Base-by-base conservation (phyloP, 495 filamentous ascomycete genomes). In the Entonaema liquescens region DNA sequence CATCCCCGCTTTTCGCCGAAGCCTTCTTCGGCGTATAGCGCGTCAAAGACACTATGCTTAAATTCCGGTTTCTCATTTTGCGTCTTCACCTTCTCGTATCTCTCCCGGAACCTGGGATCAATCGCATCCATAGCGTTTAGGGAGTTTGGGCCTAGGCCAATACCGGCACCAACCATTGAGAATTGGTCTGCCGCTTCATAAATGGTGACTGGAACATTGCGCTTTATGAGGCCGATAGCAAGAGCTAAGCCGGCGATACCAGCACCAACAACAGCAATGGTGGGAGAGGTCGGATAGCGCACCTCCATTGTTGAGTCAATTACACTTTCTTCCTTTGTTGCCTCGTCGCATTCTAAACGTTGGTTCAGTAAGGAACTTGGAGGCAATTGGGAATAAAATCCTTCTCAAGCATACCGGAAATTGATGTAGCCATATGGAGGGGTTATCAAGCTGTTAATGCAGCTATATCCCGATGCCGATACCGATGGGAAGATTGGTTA, bases 181-280 rank as follows among this genome's bases (percentile, higher is more conserved):
- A 84, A 86, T 25, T 59, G 65, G 2, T 69, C 42, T 0, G 83
- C 81, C 0, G 80, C 79, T 71, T 87, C 84, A 61, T 85, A 87
- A 65, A 87, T 78, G 17, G 75, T 76, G 4, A 83, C 75, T 2
- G 69, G 71, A 52, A 86, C 68, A 17, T 78, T 67, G 58, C 80
- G 81, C n/a, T 76, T 78, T 33, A 82, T 74, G n/a, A 86, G 79
- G 23, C 81, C 84, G 11, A 78, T 77, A 19, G 84, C 83, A 1
- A 86, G 79, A 11, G 76, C 66, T n/a, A 86, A 78, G 19, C 84
- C 84, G 28, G 79, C 79, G 35, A 87, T 85, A 11, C 84, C 84
- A 56, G 82, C 83, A 52, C 84, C 84, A 35, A 86, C 64, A 31
- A 87, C 84, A 59, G 83, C 83, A 52, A 85, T 70, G 29, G 11